Evolutionary conservation across 352 stramenopile species (phyloP).

Genomic region (Pythium sp.): DNA sequence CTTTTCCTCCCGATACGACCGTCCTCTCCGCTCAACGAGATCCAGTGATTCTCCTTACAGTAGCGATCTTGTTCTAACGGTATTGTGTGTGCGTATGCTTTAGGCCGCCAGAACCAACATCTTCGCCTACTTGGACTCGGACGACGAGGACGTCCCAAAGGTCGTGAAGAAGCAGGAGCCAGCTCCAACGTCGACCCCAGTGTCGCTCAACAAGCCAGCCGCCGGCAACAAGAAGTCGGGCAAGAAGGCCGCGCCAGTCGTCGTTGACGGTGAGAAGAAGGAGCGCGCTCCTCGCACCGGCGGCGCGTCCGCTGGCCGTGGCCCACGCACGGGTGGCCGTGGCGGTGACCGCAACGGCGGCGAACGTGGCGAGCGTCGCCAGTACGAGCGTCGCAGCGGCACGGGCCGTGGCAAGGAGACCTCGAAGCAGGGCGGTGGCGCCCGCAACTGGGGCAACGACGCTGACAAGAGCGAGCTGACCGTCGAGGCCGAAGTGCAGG

Average conservation of each 20-base stretch:
- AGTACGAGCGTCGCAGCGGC: constrained; percentile 93
- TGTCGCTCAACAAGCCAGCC: constrained; percentile 80
- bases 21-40: not conserved
- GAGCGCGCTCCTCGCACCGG: constrained; percentile 44
- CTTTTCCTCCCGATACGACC: not conserved
- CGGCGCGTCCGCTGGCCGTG: constrained; percentile 39
- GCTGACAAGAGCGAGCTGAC: constrained; percentile 89
- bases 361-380: constrained; percentile 65
- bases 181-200: constrained; percentile 46
- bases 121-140: constrained; percentile 72
- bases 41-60: too few relatives aligned
- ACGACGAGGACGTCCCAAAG: constrained; percentile 70
- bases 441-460: constrained; percentile 96
- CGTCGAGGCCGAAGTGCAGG: constrained; percentile 53
- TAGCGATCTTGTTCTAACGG: not conserved
- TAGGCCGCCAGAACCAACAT: constrained; percentile 64
- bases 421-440: constrained; percentile 93
- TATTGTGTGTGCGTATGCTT: not conserved
- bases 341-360: constrained; percentile 45
- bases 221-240: constrained; percentile 78
- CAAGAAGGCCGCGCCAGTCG: constrained; percentile 48
- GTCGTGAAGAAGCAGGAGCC: constrained; percentile 60
- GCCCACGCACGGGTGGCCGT: constrained; percentile 41
- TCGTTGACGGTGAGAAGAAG: constrained; percentile 49
- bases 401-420: constrained; percentile 95